phyloP scores from a whole-genome alignment of 345 rosid genomes.

The Carallia brachiata region DNA sequence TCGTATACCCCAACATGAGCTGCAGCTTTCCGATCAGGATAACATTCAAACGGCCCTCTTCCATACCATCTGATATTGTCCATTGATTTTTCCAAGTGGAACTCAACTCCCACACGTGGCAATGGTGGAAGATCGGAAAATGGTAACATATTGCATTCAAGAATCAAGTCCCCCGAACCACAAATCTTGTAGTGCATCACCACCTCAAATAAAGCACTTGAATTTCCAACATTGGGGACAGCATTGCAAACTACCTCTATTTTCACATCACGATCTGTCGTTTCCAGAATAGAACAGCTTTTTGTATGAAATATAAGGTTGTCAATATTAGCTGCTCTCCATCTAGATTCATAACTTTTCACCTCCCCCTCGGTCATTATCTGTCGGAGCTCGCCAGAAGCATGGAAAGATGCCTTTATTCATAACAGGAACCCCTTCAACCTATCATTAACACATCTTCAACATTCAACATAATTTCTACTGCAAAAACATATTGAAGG shows the following conservation, averaged over 20 bases:
- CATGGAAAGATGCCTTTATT: constrained; percentile 73
- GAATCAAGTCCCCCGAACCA: constrained; percentile 74
- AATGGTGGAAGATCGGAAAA: constrained; percentile 74
- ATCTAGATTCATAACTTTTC: constrained; percentile 71
- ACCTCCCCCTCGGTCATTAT: constrained; percentile 95
- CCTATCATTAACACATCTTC: constrained; percentile 39
- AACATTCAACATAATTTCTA: not conserved
- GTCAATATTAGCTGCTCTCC: constrained; percentile 72
- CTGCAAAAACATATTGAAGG: not conserved
- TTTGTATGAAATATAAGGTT: constrained; percentile 47
- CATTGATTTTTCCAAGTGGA: constrained; percentile 64
- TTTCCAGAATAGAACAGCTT: constrained; percentile 57
- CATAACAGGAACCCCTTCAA: constrained; percentile 67
- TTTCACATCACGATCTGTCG: constrained; percentile 44
- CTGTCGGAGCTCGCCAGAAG: constrained; percentile 97
- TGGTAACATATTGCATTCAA: constrained; percentile 62
- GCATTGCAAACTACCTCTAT: constrained; percentile 54
- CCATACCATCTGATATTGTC: constrained; percentile 85
- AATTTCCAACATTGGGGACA: constrained; percentile 24
- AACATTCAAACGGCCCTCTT: constrained; percentile 95
- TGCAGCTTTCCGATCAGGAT: constrained; percentile 95
- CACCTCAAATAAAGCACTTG: constrained; percentile 50
- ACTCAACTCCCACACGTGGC: constrained; percentile 86
- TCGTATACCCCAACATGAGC: constrained; percentile 75
- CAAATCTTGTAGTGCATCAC: constrained; percentile 54